These are phyloP conservation scores for Delonix regia DNA, from an alignment of 306 rosid genomes.

Conservation along the genomic window DNA sequence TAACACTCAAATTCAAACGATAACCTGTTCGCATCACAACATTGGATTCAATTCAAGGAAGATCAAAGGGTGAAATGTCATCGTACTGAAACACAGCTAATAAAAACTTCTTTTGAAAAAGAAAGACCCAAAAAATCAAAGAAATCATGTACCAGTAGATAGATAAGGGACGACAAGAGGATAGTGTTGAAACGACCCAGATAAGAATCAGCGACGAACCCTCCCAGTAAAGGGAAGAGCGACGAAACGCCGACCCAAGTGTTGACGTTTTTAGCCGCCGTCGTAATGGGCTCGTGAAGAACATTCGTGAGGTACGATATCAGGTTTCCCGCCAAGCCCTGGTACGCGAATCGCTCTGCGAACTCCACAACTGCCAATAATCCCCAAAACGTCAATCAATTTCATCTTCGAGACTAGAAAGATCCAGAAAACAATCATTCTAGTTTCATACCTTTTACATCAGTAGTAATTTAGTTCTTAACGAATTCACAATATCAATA, in stretches of 20 bases:
- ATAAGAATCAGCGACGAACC: slow-evolving; percentile 60
- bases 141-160: slow-evolving; percentile 45
- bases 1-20: background rate
- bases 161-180: slow-evolving; percentile 51
- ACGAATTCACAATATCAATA: too few relatives aligned
- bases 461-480: too few relatives aligned
- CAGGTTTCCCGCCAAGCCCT: slow-evolving; percentile 44
- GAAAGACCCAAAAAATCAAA: too few relatives aligned
- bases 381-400: too few relatives aligned
- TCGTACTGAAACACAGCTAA: too few relatives aligned
- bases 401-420: too few relatives aligned
- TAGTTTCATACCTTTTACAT: too few relatives aligned
- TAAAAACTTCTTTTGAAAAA: too few relatives aligned
- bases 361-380: slow-evolving; percentile 47
- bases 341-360: slow-evolving; percentile 60
- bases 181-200: slow-evolving; percentile 69
- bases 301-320: slow-evolving; percentile 47
- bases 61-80: too few relatives aligned
- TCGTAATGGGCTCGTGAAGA: slow-evolving; percentile 48
- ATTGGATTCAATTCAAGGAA: background rate
- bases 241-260: slow-evolving; percentile 65
- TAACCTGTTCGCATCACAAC: background rate
- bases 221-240: slow-evolving; percentile 63
- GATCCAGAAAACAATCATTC: too few relatives aligned
- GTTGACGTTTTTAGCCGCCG: slow-evolving; percentile 63